Evolutionary conservation across 2,329 filamentous ascomycete genomes (phyloP).

Genomic region (Cercospora beticola): DNA sequence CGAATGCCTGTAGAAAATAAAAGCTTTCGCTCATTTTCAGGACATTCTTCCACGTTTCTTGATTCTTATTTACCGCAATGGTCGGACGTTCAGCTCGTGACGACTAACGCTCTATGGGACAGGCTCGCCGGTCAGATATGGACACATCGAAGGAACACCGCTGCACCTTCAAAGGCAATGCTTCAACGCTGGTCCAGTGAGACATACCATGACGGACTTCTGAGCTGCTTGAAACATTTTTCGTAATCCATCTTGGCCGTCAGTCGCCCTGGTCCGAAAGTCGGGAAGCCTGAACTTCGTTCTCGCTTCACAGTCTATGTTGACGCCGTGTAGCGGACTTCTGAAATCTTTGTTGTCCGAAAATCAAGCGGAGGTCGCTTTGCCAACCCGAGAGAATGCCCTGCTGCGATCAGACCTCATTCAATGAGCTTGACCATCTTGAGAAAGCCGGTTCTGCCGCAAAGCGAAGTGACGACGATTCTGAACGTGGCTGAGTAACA

Average conservation of each 20-base stretch:
- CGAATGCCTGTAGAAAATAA: neutral
- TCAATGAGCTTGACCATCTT: neutral
- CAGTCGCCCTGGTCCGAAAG: neutral
- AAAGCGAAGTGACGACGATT: neutral
- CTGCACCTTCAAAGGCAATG: no score
- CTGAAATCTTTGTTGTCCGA: neutral
- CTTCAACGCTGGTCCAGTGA: no score
- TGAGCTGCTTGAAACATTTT: neutral
- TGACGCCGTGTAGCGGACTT: neutral
- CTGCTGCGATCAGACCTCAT: neutral
- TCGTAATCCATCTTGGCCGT: neutral
- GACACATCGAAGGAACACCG: no score
- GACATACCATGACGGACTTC: neutral
- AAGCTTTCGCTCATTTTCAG: no score
- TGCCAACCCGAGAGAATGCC: neutral
- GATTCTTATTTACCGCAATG: no score
- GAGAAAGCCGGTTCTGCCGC: neutral
- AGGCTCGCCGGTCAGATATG: no score
- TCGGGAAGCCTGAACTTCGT: neutral
- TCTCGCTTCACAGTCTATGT: neutral
- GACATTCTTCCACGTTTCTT: no score
- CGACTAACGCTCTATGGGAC: no score
- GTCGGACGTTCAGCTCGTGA: no score
- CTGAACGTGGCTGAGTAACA: neutral
- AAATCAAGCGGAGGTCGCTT: neutral